A percentile compares a stretch with the other conserved stretches of the same genome.
phyloP scores from a whole-genome alignment of 1,284 basidiomycete genomes.

The Rhodotorula sp. region DNA sequence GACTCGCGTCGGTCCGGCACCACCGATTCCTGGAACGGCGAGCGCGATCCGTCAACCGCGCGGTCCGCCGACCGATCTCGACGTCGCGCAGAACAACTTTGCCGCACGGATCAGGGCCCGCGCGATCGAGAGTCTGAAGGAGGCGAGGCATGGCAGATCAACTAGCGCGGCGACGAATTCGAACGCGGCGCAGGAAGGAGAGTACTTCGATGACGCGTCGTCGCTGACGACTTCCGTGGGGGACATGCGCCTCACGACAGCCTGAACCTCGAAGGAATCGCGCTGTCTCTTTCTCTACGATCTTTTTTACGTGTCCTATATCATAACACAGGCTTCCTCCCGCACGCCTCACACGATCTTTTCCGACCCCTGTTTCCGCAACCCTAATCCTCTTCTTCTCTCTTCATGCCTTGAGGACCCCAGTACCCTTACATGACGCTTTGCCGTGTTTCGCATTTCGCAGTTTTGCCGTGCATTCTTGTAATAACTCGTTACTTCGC shows the following conservation, averaged over 20 bases:
- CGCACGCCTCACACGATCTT: too few relatives aligned
- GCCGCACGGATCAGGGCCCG: conserved; percentile 6
- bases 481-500: too few relatives aligned
- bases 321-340: too few relatives aligned
- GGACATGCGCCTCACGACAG: too few relatives aligned
- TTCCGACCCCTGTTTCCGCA: too few relatives aligned
- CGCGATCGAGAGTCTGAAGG: conserved; percentile 12
- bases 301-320: too few relatives aligned
- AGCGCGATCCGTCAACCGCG: conserved; percentile 24
- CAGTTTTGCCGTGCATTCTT: too few relatives aligned
- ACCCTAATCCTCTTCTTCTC: too few relatives aligned
- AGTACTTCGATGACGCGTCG: not conserved
- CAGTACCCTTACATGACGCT: too few relatives aligned
- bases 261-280: not conserved
- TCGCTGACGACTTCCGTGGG: not conserved
- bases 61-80: conserved; percentile 28
- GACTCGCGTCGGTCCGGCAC: not conserved
- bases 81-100: conserved; percentile 16
- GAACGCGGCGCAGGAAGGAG: not conserved
- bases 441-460: too few relatives aligned
- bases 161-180: not conserved
- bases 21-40: conserved; percentile 13
- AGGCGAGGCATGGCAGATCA: not conserved
- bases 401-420: too few relatives aligned
- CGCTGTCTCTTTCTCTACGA: not conserved